Base-by-base conservation (phyloP, 2,329 filamentous ascomycete species). In the Diaporthe capsici region DNA sequence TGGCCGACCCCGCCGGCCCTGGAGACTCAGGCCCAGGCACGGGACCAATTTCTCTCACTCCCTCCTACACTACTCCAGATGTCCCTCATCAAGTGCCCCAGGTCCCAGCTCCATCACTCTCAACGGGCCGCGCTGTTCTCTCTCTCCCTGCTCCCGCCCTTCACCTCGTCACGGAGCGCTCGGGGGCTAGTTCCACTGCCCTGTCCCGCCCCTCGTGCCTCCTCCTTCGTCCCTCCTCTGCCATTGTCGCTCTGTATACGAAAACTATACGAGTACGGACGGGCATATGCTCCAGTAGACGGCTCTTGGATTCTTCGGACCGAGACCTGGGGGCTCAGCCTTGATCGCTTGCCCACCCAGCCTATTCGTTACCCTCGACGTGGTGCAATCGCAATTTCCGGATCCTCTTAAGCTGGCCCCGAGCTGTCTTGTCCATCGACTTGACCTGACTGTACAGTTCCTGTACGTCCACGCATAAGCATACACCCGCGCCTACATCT, bases 371-470 rank as follows among this genome's bases (percentile, higher is more conserved):
- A 53, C 10, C 65, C 34, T 22, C 31, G 47, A 53, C 22, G 65
- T 68, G 63, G 63, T 68, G 63, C 72, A 73, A n/a, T 53, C 47
- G 47, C 72, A 68, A 68, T 68, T 53, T 68, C 72, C 72, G 61
- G 72, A 37, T 55, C 58, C 49, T 63, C 60, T 37, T 44, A 37
- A 34, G 34, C 37, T 57, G 53, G 53, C 44, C 20, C 34, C 20
- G 20, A 72, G 55, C 68, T 67, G 39, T 31, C 58, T 63, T 20
- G 60, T 65, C 42, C 34, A 65, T 15, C 44, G 5, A 17, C 31
- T 37, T 44, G 61, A 57, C 39, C n/a, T 25, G 44, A 49, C 63
- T 44, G 74, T 70, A 73, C 55, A 37, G 39, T 42, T 65, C 9
- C n/a, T 39, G 44, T 68, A 39, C 4, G 47, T 55, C 44, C 37